Evolutionary conservation across 2,329 filamentous ascomycete species (phyloP).

Genomic region (Ophiostoma montium): DNA sequence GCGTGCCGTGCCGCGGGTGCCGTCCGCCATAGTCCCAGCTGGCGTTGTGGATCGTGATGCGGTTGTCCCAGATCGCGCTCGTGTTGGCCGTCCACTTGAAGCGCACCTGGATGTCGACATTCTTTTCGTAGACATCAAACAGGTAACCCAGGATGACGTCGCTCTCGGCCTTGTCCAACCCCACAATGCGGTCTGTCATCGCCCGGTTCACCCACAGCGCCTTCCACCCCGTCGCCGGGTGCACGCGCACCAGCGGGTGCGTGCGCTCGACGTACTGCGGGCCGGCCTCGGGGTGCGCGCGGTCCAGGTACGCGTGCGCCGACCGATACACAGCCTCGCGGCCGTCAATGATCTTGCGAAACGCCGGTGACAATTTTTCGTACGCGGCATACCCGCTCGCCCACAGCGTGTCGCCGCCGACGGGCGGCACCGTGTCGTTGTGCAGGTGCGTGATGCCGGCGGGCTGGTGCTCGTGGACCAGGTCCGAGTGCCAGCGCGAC

Average conservation of each 20-base stretch:
- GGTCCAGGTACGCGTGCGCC: constrained; percentile 53
- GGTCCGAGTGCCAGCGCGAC: constrained; percentile 54
- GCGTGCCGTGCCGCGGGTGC: constrained; percentile 55
- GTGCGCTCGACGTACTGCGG: constrained; percentile 52
- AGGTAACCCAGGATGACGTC: constrained; percentile 53
- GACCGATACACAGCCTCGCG: constrained; percentile 49
- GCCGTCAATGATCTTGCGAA: constrained; percentile 58
- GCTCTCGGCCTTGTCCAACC: constrained; percentile 53
- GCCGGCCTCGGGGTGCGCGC: constrained; percentile 43
- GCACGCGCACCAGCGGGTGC: constrained; percentile 55
- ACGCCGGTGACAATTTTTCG: constrained; percentile 56
- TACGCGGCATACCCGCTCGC: constrained; percentile 57
- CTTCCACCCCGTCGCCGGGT: constrained; percentile 61
- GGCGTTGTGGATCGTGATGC: constrained; percentile 60
- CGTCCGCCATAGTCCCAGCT: constrained; percentile 59
- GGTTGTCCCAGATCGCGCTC: constrained; percentile 58
- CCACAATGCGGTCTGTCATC: constrained; percentile 55
- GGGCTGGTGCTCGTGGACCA: constrained; percentile 57
- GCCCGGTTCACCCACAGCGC: constrained; percentile 56
- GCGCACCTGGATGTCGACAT: constrained; percentile 56
- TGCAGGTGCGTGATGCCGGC: constrained; percentile 57
- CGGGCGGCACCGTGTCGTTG: constrained; percentile 49
- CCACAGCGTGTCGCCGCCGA: constrained; percentile 62
- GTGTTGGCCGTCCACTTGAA: constrained; percentile 57
- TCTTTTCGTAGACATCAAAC: constrained; percentile 53